Evolutionary conservation across 306 rosid genomes (phyloP).

Genomic region (Oxytropis ochrocephala): DNA sequence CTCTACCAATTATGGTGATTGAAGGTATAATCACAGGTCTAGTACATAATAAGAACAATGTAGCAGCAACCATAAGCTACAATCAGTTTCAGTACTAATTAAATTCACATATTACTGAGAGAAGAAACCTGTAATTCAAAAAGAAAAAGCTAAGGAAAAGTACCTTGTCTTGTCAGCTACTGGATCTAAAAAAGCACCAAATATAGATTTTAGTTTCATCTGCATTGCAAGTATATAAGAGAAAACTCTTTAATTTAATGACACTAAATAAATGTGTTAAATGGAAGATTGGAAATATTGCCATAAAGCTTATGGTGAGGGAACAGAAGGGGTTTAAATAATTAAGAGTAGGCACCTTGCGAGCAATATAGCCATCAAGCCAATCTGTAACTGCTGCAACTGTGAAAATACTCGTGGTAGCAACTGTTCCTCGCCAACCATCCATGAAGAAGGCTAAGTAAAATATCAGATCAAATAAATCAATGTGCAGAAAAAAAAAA

Average conservation of each 20-base stretch:
- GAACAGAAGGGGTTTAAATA: slow-evolving; percentile 2
- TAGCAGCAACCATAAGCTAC: slow-evolving; percentile 98
- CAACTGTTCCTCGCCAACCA: slow-evolving; percentile 76
- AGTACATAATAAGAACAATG: slow-evolving; percentile 81
- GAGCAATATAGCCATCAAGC: slow-evolving; percentile 97
- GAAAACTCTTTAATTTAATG: background rate
- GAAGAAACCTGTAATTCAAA: background rate
- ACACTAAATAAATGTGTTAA: background rate
- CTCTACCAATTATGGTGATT: slow-evolving; percentile 84
- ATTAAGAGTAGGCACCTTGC: slow-evolving; percentile 46
- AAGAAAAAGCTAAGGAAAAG: background rate
- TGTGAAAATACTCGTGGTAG: slow-evolving; percentile 72
- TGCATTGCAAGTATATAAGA: slow-evolving; percentile 31
- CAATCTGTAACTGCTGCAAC: slow-evolving; percentile 91
- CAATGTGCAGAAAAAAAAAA: no score
- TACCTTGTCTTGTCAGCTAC: slow-evolving; percentile 99
- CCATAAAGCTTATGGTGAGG: background rate
- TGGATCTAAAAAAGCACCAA: slow-evolving; percentile 96
- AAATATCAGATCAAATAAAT: background rate
- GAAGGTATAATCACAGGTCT: slow-evolving; percentile 76
- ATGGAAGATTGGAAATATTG: background rate
- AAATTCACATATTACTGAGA: background rate
- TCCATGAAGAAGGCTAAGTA: slow-evolving; percentile 67
- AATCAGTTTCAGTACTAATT: slow-evolving; percentile 19
- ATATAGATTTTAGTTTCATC: slow-evolving; percentile 83